Base-by-base conservation (phyloP, 1,284 basidiomycete genomes). In the Meira miltonrushii region DNA sequence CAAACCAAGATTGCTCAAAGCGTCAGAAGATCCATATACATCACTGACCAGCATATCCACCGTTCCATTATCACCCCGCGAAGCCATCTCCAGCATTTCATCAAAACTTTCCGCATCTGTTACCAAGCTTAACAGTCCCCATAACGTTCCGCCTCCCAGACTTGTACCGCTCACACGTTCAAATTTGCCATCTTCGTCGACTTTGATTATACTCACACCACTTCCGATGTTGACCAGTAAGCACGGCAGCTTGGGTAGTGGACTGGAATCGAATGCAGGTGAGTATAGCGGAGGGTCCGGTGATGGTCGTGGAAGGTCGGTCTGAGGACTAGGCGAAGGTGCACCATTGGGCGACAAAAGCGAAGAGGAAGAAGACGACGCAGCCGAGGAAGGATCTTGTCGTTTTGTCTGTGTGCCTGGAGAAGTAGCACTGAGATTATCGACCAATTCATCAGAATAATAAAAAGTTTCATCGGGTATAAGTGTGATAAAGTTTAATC, bases 1-100 rank as follows among this genome's bases (percentile, higher is more conserved):
- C 59, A 99, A 85, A 4, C 95, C 95, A 25, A 77, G 59, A 40
- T 67, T 62, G 46, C 71, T 67, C 55, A 70, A 62, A 8, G 72
- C 71, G 39, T 98, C 86, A 64, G 90, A 89, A 80, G 94, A 93
- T 23, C 93, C 94, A 77, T 98, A 98, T 68, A 99, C 98, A 81
- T 99, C 95, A 33, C 94, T 93, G 47, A 99, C 94, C 54, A 98
- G 87, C 94, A 98, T 98, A 79, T 99, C 95, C 33, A 98, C 94
- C 7, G 85, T 85, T 49, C 88, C 85, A 75, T 99, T 97, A 81
- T 97, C 91, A 43, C 95, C 95, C 73, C 85, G 80, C 79, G 97
- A 93, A 0, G 92, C 95, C 25, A 98, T 82, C 13, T 87, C 85
- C 62, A 99, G 82, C 94, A 99, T 99, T 80, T 98, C 94, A 79